Evolutionary conservation across 2,329 filamentous ascomycete species (phyloP), one percentile per base, ranked within the genome.

Genomic region (Aspergillus chevalieri): DNA sequence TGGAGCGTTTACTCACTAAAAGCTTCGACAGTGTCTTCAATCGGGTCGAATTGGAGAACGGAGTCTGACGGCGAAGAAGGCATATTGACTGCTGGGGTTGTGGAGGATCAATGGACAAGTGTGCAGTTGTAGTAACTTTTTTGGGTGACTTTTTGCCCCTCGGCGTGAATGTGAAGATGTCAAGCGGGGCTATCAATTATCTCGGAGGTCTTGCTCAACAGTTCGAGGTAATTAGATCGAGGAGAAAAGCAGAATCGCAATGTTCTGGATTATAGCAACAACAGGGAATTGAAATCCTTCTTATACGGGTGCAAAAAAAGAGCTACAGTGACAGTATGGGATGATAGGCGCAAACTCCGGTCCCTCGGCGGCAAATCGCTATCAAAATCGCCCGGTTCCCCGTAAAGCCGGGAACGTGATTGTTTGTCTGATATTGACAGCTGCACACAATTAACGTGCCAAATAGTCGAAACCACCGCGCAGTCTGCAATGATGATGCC

Each of bases 11-110:
- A 66, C 70, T 65, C 52, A 73, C 70, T 68, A 51, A 73, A 72
- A 15, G 69, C 68, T 39, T 59, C 57, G 50, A 73, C 66, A 52
- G 68, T 66, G 47, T 72, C 69, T 51, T 72, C 69, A 52, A 73
- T 71, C 28, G 69, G 65, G 52, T 71, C 67, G 47, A 73, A 72
- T 50, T 65, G 62, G 30, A 67, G 63, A 43, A 55, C 57, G 24
- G 62, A 53, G 33, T 69, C 64, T 3, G 38, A 12, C 49, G 60
- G 57, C 48, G 65, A 59, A 15, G 65, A 64, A 52, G 66, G 63
- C 69, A 72, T 71, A 24, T 51, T 60, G 43, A 8, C 19, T 41
- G 38, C 10, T 41, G 17, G 10, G 17, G 17, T 36, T 33, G 14
- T 36, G n/a, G 26, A 30, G 26, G 26, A 30, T 30, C 26, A 30